Evolutionary conservation across 805 yeast species (phyloP), one percentile per base, ranked within the genome.

Genomic region (Monosporozyma siamensis): DNA sequence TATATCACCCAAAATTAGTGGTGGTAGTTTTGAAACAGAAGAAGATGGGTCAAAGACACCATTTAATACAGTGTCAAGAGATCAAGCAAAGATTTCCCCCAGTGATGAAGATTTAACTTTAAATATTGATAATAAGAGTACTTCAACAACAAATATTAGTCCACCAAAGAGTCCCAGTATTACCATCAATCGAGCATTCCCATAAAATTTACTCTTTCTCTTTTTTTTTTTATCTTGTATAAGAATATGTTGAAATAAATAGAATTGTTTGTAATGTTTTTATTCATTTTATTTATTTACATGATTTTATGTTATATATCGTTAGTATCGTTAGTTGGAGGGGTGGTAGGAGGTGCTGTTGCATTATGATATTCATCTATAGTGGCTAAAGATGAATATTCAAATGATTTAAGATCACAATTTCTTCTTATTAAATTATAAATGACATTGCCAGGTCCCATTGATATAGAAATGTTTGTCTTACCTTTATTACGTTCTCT

Each of bases 391-490:
- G 61, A 54, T 25, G 53, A 53, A 42, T 51, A 56, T 39, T 56
- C 59, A 39, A 44, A 48, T 11, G 45, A 38, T 31, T 53, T 35
- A 15, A 49, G 23, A 15, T 46, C 45, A 43, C 59, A 55, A 40
- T 61, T 61, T 38, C 60, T 51, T 36, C 49, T 53, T 10, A 61
- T 49, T 20, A 59, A 42, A 23, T 56, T 56, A 38, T 52, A 51
- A 10, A 63, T 50, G 7, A 55, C 63, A 18, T 47, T 54, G 4
- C 64, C 61, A 2, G 66, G 66, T 3, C 65, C 66, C 42, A 58
- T 49, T 41, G 57, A 54, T 3, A 56, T 44, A 3, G 60, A 56
- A 6, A 35, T 12, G 11, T 35, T 24, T 15, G 17, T 15, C 10
- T 23, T 23, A 8, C 18, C 25, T 15, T 24, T 24, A 24, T 47